Base-by-base conservation (phyloP, 306 rosid species). In the Comarum palustre region DNA sequence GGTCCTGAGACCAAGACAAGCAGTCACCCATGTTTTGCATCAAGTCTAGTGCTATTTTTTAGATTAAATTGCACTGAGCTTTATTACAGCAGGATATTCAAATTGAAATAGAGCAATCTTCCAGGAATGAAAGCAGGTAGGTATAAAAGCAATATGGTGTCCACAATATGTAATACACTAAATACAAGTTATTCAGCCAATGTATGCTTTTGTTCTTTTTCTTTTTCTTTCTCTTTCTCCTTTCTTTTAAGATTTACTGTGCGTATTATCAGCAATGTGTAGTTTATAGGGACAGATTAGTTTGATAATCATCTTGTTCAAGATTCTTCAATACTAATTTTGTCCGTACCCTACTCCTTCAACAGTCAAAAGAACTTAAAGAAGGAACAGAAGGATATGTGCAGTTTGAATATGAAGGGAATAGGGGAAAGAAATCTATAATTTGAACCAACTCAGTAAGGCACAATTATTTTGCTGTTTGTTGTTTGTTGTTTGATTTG, bases 151-250 rank as follows among this genome's bases (percentile, higher is more conserved):
- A 73, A 59, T 74, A 66, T 45, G 12, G 71, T 69, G 78, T 76
- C 81, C 79, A 19, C 69, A 17, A 19, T 42, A 72, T 77, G 82
- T 82, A 69, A 65, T 74, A 78, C 80, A 79, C 81, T 78, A 58
- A 52, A 60, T 64, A 42, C 58, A 70, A 70, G 70, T 77, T 39
- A 61, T 76, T 43, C 63, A 70, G 73, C 75, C 34, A 62, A 80
- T 43, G 60, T 47, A 31, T 70, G 42, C 68, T 61, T 4, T 60
- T 46, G 52, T 39, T 58, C 5, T 14, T 4, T 10, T 73, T 38
- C 64, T 51, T 70, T 32, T 22, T 16, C 43, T 66, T 41, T 67
- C 11, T 20, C 12, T 52, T 51, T 51, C 11, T n/a, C 6, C 51
- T 72, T 77, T 52, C 22, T 77, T 78, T 66, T 62, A 19, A 42